A percentile compares a stretch with the other conserved stretches of the same genome.
phyloP scores from a whole-genome alignment of 2,329 filamentous ascomycete genomes.

The Paecilomyces variotii region DNA sequence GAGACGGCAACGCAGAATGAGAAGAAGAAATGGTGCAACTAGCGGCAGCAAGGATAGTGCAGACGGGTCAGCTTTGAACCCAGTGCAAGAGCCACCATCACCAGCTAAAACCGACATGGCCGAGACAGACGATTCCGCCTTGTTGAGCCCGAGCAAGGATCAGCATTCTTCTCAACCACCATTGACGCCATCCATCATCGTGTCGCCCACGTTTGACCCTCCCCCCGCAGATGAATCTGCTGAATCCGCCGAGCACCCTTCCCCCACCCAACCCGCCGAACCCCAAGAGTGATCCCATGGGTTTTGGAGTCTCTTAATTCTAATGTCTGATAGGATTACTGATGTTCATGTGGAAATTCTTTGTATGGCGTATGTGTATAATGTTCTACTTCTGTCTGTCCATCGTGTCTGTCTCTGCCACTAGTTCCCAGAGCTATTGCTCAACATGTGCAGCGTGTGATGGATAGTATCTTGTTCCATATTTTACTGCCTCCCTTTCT shows the following conservation, averaged over 20 bases:
- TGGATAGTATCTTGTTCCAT: not conserved
- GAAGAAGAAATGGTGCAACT: constrained; percentile 51
- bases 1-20: constrained; percentile 56
- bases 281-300: constrained; percentile 13
- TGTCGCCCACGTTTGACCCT: constrained; percentile 18
- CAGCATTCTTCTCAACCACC: constrained; percentile 14
- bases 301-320: not conserved
- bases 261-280: constrained; percentile 16
- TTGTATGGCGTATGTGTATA: not conserved
- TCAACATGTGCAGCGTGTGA: not conserved
- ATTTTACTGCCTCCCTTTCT: not conserved
- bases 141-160: constrained; percentile 13
- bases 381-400: not conserved
- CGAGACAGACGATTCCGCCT: constrained; percentile 13
- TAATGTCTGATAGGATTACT: not conserved
- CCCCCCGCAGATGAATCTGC: constrained; percentile 11
- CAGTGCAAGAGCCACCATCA: constrained; percentile 25
- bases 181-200: constrained; percentile 26
- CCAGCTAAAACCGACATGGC: constrained; percentile 15
- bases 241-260: constrained; percentile 12
- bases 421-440: not conserved
- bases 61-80: constrained; percentile 22
- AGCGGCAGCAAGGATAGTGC: constrained; percentile 30
- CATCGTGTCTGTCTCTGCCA: not conserved
- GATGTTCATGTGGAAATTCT: not conserved